Base-by-base conservation (phyloP, 1,284 basidiomycete genomes). In the Cryptococcus neoformans region DNA sequence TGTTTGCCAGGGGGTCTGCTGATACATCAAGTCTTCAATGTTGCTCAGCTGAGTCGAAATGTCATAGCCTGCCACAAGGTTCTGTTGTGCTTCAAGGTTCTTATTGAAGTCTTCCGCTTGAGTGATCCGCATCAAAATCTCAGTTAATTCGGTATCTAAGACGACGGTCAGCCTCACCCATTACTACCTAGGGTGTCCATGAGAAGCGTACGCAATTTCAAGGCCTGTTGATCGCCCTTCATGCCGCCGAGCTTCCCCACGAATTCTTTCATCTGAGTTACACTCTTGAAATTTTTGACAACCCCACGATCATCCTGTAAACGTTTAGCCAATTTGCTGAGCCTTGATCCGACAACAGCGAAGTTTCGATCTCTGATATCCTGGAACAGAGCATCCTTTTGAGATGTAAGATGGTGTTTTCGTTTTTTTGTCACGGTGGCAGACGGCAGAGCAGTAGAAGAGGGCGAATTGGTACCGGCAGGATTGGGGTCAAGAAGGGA, bases 21-120 rank as follows among this genome's bases (percentile, higher is more conserved):
- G 88, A 14, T 88, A 84, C 60, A 97, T 86, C 65, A 97, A 79
- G 56, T 92, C 90, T 73, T 95, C 92, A 53, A 97, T 90, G 0
- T 86, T 84, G 14, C 80, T 79, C 39, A 94, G 81, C 73, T 97
- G 93, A 2, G 82, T 81, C 8, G 84, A 79, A 38, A 87, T 79
- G 68, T 96, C 88, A 71, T 93, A 92, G 1, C 90, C 91, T 0
- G 93, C 91, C 12, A 99, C 84, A 35, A 97, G 82, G 75, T 98
- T 98, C 76, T 99, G 96, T 72, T 99, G 95, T 16, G 96, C 89
- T 79, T 99, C 95, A 9, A 99, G 81, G 17, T 87, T 88, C 69
- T 87, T 88, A 76, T 92, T 92, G 80, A 99, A 99, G 53, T 87
- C 81, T 42, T 95, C 90, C n/a, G 87, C 88, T 55, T 85, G 83